phyloP scores from a whole-genome alignment of 306 rosid genomes.

The Oemleria cerasiformis region DNA sequence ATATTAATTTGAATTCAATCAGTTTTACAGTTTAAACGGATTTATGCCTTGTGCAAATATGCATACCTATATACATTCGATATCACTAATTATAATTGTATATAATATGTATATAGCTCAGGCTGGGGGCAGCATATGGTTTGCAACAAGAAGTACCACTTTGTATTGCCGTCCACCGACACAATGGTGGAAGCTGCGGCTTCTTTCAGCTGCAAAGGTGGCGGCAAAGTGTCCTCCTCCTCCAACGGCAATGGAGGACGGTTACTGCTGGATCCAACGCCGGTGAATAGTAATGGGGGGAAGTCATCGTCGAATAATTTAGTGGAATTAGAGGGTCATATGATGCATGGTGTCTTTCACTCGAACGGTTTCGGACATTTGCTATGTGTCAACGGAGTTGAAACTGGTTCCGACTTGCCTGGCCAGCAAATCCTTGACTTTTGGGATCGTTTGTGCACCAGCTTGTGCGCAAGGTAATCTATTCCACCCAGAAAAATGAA shows the following conservation, averaged over 20 bases:
- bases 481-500: no score
- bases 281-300: neutral
- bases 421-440: constrained; percentile 64
- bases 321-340: constrained; percentile 53
- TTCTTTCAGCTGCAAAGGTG: constrained; percentile 27
- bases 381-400: constrained; percentile 70
- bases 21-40: no score
- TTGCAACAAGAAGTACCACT: constrained; percentile 87
- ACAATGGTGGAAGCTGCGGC: constrained; percentile 36
- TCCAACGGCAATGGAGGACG: neutral
- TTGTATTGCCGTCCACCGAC: constrained; percentile 75
- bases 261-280: neutral
- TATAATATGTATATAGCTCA: constrained; percentile 26
- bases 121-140: constrained; percentile 85
- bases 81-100: neutral
- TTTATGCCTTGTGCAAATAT: no score
- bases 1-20: no score
- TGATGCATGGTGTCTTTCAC: constrained; percentile 86
- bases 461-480: constrained; percentile 59
- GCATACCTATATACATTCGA: no score
- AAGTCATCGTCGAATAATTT: constrained; percentile 16
- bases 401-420: constrained; percentile 61
- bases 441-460: constrained; percentile 81
- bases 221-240: neutral
- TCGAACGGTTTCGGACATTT: constrained; percentile 89